Evolutionary conservation across 2,329 filamentous ascomycete species (phyloP).

Genomic region (Colletotrichum trifolii): DNA sequence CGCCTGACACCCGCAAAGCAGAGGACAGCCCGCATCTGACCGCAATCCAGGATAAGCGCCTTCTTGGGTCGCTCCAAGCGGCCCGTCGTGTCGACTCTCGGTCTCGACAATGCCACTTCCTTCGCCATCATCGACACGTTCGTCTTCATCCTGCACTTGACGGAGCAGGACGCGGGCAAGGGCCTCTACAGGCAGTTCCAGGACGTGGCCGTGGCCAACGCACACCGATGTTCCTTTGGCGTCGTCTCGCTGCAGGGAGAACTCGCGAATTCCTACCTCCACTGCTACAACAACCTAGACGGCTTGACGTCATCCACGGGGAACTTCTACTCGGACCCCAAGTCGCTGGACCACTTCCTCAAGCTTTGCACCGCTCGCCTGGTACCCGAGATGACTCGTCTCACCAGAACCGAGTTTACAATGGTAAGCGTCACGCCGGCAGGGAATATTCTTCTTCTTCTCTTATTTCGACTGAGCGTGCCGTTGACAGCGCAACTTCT

Average conservation of each 20-base stretch:
- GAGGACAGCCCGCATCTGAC: not conserved
- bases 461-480: not conserved
- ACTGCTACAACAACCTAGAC: slow-evolving; percentile 56
- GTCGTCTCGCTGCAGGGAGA: slow-evolving; percentile 29
- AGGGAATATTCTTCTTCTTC: not conserved
- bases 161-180: slow-evolving; percentile 40
- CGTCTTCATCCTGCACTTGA: slow-evolving; percentile 54
- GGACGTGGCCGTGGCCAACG: slow-evolving; percentile 48
- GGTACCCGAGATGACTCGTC: slow-evolving; percentile 56
- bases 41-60: slow-evolving; percentile 8
- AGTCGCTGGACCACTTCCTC: slow-evolving; percentile 51
- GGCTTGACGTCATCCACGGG: slow-evolving; percentile 45
- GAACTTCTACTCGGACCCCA: slow-evolving; percentile 46
- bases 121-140: slow-evolving; percentile 53
- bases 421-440: not conserved
- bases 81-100: slow-evolving; percentile 38
- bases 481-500: not conserved
- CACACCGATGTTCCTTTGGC: slow-evolving; percentile 57
- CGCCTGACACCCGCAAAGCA: slow-evolving; percentile 37
- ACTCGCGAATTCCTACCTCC: slow-evolving; percentile 40
- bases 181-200: slow-evolving; percentile 46
- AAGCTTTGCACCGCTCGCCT: slow-evolving; percentile 49
- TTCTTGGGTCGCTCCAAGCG: slow-evolving; percentile 32
- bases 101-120: slow-evolving; percentile 16
- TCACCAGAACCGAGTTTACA: slow-evolving; percentile 52